Evolutionary conservation across 176 grass and related monocot genomes (phyloP).

Genomic region (Eleusine coracana): DNA sequence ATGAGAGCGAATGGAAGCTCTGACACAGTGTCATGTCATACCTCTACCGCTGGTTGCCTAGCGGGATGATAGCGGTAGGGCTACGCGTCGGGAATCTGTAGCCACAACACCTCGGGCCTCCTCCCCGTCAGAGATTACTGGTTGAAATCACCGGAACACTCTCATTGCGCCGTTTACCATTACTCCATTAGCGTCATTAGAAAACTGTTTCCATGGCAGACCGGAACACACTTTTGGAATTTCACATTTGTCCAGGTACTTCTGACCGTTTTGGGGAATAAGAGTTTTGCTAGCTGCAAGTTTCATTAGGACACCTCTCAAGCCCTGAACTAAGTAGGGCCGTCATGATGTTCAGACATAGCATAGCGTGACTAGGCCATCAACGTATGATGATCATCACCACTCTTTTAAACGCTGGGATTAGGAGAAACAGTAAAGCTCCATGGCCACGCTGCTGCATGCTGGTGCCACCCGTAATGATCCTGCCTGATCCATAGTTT

Average conservation of each 20-base stretch:
- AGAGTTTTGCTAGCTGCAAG: too few relatives aligned
- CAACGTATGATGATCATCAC: constrained; percentile 2
- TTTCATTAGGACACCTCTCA: too few relatives aligned
- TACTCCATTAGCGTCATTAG: neutral
- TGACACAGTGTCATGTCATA: neutral
- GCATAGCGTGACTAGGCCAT: neutral
- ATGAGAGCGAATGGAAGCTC: neutral
- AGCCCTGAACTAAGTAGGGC: neutral
- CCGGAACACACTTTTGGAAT: neutral
- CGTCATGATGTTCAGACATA: neutral
- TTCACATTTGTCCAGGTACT: neutral
- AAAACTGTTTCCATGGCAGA: neutral
- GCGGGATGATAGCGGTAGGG: neutral
- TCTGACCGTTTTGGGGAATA: too few relatives aligned
- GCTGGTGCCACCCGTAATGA: constrained; percentile 12
- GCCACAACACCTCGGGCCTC: neutral
- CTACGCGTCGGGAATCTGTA: constrained; percentile 10
- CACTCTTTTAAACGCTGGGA: neutral
- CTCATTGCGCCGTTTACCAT: constrained; percentile 5
- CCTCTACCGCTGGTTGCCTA: neutral
- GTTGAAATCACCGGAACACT: neutral
- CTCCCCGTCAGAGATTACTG: neutral
- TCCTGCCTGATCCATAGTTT: neutral
- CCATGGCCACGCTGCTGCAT: neutral
- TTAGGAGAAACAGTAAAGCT: neutral